Conservation (phyloP, 2,329 filamentous ascomycete species). For the Penicillium crustosum region DNA sequence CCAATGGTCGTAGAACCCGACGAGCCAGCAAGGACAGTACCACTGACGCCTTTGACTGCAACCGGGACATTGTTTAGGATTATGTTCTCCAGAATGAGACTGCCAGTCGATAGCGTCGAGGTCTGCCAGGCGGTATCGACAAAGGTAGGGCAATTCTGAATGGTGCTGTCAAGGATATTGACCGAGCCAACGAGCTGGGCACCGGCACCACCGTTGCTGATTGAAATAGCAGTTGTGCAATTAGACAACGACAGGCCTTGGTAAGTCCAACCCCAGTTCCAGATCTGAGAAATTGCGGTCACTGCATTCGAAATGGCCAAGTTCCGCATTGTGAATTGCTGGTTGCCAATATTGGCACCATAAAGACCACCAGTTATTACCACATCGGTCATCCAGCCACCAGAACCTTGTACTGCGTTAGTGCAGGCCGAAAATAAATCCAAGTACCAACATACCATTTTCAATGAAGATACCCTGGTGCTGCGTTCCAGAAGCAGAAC, state of each 20-base stretch:
- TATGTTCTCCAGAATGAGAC: slow-evolving; percentile 58
- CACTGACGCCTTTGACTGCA: slow-evolving; percentile 43
- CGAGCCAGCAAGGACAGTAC: slow-evolving; percentile 40
- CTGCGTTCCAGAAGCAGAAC: slow-evolving; percentile 43
- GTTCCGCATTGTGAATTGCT: slow-evolving; percentile 64
- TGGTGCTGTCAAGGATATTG: slow-evolving; percentile 57
- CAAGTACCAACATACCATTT: slow-evolving; percentile 42
- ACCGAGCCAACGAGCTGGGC: slow-evolving; percentile 55
- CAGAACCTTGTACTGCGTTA: slow-evolving; percentile 44
- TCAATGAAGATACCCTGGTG: slow-evolving; percentile 63
- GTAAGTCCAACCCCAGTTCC: slow-evolving; percentile 62
- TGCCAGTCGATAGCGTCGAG: slow-evolving; percentile 48
- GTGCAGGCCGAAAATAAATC: not conserved
- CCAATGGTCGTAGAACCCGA: slow-evolving; percentile 38
- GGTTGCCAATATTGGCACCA: slow-evolving; percentile 61
- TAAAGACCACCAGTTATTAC: slow-evolving; percentile 61
- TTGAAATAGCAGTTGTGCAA: slow-evolving; percentile 54
- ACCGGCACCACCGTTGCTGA: slow-evolving; percentile 44
- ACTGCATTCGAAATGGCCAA: slow-evolving; percentile 53
- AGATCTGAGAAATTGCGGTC: slow-evolving; percentile 58
- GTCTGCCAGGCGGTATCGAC: slow-evolving; percentile 50
- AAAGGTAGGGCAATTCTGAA: slow-evolving; percentile 52
- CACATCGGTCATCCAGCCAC: slow-evolving; percentile 60
- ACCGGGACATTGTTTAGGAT: slow-evolving; percentile 50
- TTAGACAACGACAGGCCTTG: slow-evolving; percentile 53